Evolutionary conservation across 345 rosid genomes (phyloP), one percentile per base, ranked within the genome.

Genomic region (Camelina sativa): DNA sequence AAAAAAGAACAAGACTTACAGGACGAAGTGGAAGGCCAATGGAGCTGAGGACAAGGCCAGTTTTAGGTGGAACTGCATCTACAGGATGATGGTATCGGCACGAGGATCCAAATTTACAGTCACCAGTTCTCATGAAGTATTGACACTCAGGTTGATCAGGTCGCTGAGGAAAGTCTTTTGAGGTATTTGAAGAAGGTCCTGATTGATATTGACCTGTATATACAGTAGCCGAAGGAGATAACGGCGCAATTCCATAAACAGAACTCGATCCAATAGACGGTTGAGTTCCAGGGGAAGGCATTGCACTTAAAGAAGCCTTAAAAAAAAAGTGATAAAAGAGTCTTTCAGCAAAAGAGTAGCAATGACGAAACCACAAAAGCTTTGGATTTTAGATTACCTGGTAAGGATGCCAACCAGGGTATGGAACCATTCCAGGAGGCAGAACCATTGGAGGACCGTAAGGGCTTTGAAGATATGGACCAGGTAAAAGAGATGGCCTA

Each of bases 61-160:
- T 44, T 79, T 78, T 88, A 35, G 88, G 87, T 34, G 75, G 76
- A 59, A 80, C 75, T 55, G 75, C 69, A 62, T 89, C 97, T 25
- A 80, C 84, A 16, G 99, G 99, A 76, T 95, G 99, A 82, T 95
- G 96, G 78, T 88, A 95, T 86, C 81, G 85, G 85, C 99, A 92
- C 0, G 87, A 89, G 47, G 97, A 91, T 78, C 97, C 96, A 43
- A 82, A 92, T 86, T 84, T 92, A 86, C 99, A 95, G 51, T 90
- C 90, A 12, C 99, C 97, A 15, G 93, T 95, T 82, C 84, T 92
- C 90, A 90, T 66, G 84, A 83, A 95, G 83, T 88, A 83, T 71
- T 83, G 97, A 71, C 99, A 92, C 73, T 90, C 98, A 2, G 91
- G 96, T 63, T 92, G 92, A 63, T 90, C 97, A 32, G 89, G 97